These are phyloP conservation scores for Nemania bipapillata DNA, from an alignment of 2,329 filamentous ascomycete species.

Conservation along the genomic window DNA sequence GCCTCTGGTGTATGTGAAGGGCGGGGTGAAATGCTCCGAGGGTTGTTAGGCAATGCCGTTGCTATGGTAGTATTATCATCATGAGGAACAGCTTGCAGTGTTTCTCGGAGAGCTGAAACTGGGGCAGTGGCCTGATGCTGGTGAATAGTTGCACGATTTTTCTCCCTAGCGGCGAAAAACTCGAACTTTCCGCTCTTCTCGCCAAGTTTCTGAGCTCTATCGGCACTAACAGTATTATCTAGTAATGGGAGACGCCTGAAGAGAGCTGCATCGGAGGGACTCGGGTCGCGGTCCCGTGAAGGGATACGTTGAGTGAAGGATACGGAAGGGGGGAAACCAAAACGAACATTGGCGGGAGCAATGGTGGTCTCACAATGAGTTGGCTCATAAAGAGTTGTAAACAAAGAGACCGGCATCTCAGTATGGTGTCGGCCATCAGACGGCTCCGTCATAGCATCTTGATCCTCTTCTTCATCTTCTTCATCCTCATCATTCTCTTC, in stretches of 20 bases:
- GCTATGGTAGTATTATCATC: background rate
- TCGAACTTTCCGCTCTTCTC: slow-evolving; percentile 54
- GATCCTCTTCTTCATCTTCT: slow-evolving; percentile 13
- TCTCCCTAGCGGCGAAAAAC: slow-evolving; percentile 56
- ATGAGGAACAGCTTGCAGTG: slow-evolving; percentile 14
- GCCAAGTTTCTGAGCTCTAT: slow-evolving; percentile 51
- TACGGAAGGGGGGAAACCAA: background rate
- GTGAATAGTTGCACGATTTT: slow-evolving; percentile 48
- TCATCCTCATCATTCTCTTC: slow-evolving; percentile 26
- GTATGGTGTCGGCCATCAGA: slow-evolving; percentile 11
- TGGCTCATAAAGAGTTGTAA: background rate
- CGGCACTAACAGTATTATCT: slow-evolving; percentile 42
- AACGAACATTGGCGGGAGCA: background rate
- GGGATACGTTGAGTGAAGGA: background rate
- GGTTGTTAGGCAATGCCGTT: background rate
- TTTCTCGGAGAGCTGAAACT: slow-evolving; percentile 38
- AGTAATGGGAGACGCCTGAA: slow-evolving; percentile 50
- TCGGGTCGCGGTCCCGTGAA: slow-evolving; percentile 38
- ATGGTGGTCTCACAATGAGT: background rate
- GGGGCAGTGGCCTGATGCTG: slow-evolving; percentile 27
- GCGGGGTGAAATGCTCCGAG: slow-evolving; percentile 11
- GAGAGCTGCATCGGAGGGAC: slow-evolving; percentile 50
- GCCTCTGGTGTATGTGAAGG: slow-evolving; percentile 10
- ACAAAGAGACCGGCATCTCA: slow-evolving; percentile 8
- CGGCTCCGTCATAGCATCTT: slow-evolving; percentile 29